These are phyloP conservation scores for Termitomyces sp. DNA, from an alignment of 768 basidiomycete genomes.

Conservation along the genomic window DNA sequence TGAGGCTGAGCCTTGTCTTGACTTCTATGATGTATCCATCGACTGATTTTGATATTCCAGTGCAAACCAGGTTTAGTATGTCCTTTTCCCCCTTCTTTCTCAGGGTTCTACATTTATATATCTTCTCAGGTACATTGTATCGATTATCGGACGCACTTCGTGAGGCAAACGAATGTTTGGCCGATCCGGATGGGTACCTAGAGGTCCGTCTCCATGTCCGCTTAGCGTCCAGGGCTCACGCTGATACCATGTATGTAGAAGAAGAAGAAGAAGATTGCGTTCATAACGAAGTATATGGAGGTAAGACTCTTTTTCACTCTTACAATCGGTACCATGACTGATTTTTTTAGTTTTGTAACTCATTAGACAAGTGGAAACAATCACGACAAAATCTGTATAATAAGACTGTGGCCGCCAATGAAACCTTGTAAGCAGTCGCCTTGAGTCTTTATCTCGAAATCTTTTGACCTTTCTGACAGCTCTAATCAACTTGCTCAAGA, in stretches of 20 bases:
- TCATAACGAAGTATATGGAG: constrained; percentile 11
- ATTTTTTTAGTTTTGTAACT: constrained; percentile 12
- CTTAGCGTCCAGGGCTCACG: neutral
- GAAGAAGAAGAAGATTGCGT: constrained; percentile 6
- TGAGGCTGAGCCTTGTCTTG: neutral
- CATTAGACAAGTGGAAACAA: constrained; percentile 12
- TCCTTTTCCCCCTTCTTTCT: neutral
- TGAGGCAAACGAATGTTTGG: neutral
- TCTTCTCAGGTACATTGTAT: neutral
- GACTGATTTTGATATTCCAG: neutral
- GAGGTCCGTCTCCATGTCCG: neutral
- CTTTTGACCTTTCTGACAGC: constrained; percentile 24
- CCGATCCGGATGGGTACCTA: constrained; percentile 2
- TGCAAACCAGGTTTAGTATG: neutral
- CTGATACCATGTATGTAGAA: constrained; percentile 3
- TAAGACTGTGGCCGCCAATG: constrained; percentile 10
- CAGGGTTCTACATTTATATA: neutral
- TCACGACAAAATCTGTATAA: neutral
- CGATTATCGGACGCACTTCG: constrained; percentile 7
- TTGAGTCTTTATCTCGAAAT: neutral
- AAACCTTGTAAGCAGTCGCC: constrained; percentile 18
- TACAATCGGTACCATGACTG: neutral
- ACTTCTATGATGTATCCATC: neutral
- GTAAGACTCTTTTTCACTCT: constrained; percentile 1
- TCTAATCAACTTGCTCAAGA: constrained; percentile 27